A percentile compares a stretch with the other conserved stretches of the same genome.
Conservation (phyloP, 192 early-diverging fungal species). For the Helicostylum pulchrum region DNA sequence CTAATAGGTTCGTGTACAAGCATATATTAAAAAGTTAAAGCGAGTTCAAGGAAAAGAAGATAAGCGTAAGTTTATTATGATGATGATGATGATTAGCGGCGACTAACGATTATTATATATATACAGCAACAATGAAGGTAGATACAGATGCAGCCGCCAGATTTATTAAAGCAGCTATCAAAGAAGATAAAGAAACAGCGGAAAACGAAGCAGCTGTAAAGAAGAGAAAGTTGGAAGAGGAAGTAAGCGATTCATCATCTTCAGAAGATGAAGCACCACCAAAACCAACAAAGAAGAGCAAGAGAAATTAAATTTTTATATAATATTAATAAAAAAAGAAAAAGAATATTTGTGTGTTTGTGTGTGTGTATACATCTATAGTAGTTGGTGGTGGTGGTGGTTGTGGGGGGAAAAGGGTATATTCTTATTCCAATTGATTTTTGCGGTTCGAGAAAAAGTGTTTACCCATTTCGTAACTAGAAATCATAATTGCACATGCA, state of each 20-base stretch:
- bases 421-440: background rate
- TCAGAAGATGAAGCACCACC: constrained; percentile 12
- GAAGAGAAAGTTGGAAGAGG: background rate
- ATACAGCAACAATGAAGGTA: constrained; percentile 21
- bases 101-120: background rate
- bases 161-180: constrained; percentile 26
- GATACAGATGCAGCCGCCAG: constrained; percentile 29
- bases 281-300: background rate
- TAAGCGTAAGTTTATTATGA: constrained; percentile 4
- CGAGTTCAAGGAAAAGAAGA: constrained; percentile 19
- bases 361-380: too few species aligned
- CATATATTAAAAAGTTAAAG: constrained; percentile 36
- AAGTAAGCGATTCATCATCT: background rate
- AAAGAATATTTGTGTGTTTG: too few species aligned
- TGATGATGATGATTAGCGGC: too few species aligned
- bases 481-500: constrained; percentile 96
- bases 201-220: background rate
- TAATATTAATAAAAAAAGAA: too few species aligned
- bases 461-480: constrained; percentile 76
- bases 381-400: background rate
- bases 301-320: background rate
- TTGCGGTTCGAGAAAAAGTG: constrained; percentile 27
- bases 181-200: background rate
- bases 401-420: background rate
- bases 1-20: constrained; percentile 21